Base-by-base conservation (phyloP, 148 eudicot species). In the Vaccinium myrtillus region DNA sequence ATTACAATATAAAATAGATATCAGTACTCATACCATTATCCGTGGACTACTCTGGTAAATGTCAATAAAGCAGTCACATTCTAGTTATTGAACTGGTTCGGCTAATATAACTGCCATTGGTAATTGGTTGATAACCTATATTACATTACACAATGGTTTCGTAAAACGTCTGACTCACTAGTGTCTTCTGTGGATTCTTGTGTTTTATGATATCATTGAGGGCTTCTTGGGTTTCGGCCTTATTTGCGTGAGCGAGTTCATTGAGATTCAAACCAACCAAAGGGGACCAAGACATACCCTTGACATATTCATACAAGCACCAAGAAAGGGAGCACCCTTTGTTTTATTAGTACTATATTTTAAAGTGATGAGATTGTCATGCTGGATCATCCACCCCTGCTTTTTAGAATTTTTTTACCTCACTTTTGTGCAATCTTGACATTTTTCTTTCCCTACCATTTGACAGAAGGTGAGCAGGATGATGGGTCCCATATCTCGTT, bases 401-500 rank as follows among this genome's bases (percentile, higher is more conserved):
- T 15, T 69, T 30, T 27, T 27, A 27, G 4, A 9, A 23, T 65
- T 65, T 71, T 12, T 71, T 30, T 30, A 6, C 19, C 39, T 71
- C 46, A 32, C 32, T 43, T 13, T 56, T 55, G 16, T 43, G 30
- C 50, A 56, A 73, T 30, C 49, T 73, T 80, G 67, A 49, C 70
- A 23, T 53, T 21, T 70, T 71, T 36, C 49, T 14, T 54, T 8
- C 6, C 63, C 51, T 8, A 18, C 48, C 4, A 27, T 50, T 50
- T 80, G 59, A 74, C 87, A 85, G 94, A 92, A 87, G 86, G 65
- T 89, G 53, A 83, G 89, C 83, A 87, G 87, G 89, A 86, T 89
- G 82, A 75, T 90, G 51, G 89, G 89, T 18, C 92, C 94, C 55
- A 55, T 92, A 82, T 83, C 94, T 43, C 90, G 93, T 77, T 85